phyloP scores from a whole-genome alignment of 2,329 filamentous ascomycete species.

The Coniochaeta ligniaria region DNA sequence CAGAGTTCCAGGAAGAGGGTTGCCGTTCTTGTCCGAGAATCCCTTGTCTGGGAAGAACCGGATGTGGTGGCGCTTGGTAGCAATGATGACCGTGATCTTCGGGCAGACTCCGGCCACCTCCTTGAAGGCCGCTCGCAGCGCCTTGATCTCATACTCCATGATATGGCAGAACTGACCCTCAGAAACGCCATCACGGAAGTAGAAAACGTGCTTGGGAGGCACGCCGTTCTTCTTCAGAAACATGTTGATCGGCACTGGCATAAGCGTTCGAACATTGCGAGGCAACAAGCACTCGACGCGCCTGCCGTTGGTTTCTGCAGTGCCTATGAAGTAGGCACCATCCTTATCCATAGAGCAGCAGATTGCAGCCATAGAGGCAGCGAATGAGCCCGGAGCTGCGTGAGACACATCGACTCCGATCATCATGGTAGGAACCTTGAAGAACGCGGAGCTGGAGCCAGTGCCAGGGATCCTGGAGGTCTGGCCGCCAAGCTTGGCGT shows the following conservation, averaged over 20 bases:
- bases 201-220: constrained; percentile 71
- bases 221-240: constrained; percentile 56
- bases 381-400: constrained; percentile 54
- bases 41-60: constrained; percentile 72
- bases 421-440: constrained; percentile 61
- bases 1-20: constrained; percentile 78
- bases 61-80: constrained; percentile 89
- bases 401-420: constrained; percentile 92
- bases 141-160: constrained; percentile 65
- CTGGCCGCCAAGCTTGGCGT: constrained; percentile 84
- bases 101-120: constrained; percentile 30
- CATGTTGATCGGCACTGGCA: constrained; percentile 53
- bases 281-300: constrained; percentile 72
- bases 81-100: constrained; percentile 79
- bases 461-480: constrained; percentile 45
- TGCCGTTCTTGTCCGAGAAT: constrained; percentile 64
- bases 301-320: constrained; percentile 75
- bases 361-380: constrained; percentile 78
- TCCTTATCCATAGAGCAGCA: constrained; percentile 70
- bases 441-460: constrained; percentile 28
- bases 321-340: constrained; percentile 69
- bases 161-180: constrained; percentile 81
- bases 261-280: constrained; percentile 57
- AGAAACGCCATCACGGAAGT: constrained; percentile 87
- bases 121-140: constrained; percentile 57